Base-by-base conservation (phyloP, 1,284 basidiomycete species). In the Tilletia caries region DNA sequence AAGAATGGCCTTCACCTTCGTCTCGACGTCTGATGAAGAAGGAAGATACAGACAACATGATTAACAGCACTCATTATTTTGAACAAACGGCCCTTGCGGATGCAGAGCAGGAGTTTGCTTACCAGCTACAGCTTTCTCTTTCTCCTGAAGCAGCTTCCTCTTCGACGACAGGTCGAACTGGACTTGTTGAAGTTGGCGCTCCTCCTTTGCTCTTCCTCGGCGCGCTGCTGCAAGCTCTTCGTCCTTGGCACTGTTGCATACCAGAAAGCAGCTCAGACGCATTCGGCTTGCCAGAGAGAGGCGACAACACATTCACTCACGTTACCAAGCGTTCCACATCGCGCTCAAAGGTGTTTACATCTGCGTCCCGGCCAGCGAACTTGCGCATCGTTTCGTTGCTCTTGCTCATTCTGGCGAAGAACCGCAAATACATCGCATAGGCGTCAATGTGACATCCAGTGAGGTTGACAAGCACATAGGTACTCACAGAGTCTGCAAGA, bases 381-480 rank as follows among this genome's bases (percentile, higher is more conserved):
- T 75, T 70, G 41, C 74, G 68, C 67, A 64, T 69, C 68, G 29
- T 25, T 12, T 64, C 33, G 10, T 27, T 70, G 43, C 60, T 64
- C 32, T 62, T 62, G 58, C 8, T 41, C 46, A 64, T 54, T 62
- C 48, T 44, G 50, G 65, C 48, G 20, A 10, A 20, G 15, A 29
- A 64, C 27, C 32, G 23, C 64, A 23, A 10, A 25, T 15, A 29
- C 1, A 87, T 89, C 70, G 88, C 85, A 15, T 92, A 85, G 52
- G 92, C 90, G 18, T 85, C 84, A 23, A 85, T 85, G 84, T 91
- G 93, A 68, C 85, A 86, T 78, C 86, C 87, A 37, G 2, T 1
- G 1, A 41, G n/a, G n/a, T 60, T 32, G 54, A 32, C 23, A 32
- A 87, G 89, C 69, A 88, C 85, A 18, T 92, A 85, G 54, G 92